phyloP scores from a whole-genome alignment of 2,329 filamentous ascomycete species.

The Falciphora oryzae region DNA sequence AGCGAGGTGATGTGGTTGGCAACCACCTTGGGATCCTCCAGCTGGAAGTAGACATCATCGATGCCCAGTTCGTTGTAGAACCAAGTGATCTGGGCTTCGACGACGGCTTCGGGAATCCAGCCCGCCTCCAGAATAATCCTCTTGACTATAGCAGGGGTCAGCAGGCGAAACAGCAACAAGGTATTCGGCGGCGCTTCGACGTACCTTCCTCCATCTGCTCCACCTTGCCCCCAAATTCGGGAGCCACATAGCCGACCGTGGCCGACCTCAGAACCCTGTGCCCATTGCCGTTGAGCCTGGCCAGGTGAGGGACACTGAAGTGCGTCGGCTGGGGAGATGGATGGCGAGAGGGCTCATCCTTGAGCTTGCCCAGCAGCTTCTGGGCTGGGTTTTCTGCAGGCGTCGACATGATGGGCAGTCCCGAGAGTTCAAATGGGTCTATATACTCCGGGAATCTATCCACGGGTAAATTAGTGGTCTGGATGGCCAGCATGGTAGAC shows the following conservation, averaged over 20 bases:
- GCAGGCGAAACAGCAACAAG: constrained; percentile 13
- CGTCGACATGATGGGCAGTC: constrained; percentile 25
- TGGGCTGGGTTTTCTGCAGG: constrained; percentile 18
- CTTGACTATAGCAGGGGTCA: constrained; percentile 55
- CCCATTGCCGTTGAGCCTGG: constrained; percentile 48
- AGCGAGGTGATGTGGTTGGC: constrained; percentile 92
- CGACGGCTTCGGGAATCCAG: constrained; percentile 79
- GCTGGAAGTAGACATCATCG: constrained; percentile 96
- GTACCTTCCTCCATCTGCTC: constrained; percentile 80
- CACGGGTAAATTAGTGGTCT: constrained; percentile 25
- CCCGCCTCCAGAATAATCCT: constrained; percentile 69
- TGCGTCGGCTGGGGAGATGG: constrained; percentile 88
- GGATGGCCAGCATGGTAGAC: constrained; percentile 14
- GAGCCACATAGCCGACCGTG: constrained; percentile 89
- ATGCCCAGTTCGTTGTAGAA: constrained; percentile 96
- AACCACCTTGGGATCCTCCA: constrained; percentile 79
- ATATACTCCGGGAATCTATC: constrained; percentile 28
- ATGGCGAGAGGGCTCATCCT: constrained; percentile 46
- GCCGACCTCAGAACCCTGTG: constrained; percentile 78
- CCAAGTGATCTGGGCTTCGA: constrained; percentile 85
- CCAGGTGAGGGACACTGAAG: constrained; percentile 61
- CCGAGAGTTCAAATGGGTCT: constrained; percentile 25
- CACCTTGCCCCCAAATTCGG: constrained; percentile 86
- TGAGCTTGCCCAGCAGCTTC: constrained; percentile 24
- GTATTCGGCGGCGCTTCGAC: constrained; percentile 19